Conservation (phyloP, 306 rosid species). For the Glycine tomentella region DNA sequence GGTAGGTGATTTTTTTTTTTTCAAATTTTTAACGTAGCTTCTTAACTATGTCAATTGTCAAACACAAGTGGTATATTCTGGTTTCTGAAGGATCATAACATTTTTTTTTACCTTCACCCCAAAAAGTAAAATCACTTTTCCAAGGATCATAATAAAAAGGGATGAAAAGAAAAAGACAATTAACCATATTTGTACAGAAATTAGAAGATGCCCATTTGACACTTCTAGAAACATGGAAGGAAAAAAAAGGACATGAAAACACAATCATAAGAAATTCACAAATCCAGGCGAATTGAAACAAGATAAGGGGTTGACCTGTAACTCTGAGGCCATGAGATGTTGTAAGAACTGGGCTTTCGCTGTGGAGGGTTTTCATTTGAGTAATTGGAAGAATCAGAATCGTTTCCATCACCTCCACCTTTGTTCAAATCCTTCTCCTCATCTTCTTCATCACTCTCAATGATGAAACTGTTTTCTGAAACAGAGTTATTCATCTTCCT, state of each 20-base stretch:
- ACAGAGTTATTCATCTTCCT: slow-evolving; percentile 74
- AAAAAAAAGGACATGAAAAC: slow-evolving; percentile 1
- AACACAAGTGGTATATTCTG: slow-evolving; percentile 1
- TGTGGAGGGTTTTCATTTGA: slow-evolving; percentile 66
- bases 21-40: too few species aligned
- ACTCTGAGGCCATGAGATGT: slow-evolving; percentile 94
- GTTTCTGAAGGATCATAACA: not conserved
- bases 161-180: slow-evolving; percentile 15
- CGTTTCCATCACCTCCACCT: slow-evolving; percentile 72
- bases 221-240: not conserved
- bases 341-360: slow-evolving; percentile 70
- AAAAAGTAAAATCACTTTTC: slow-evolving; percentile 42
- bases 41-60: slow-evolving; percentile 1
- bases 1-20: not conserved
- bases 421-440: slow-evolving; percentile 61
- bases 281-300: slow-evolving; percentile 26
- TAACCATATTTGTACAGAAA: slow-evolving; percentile 1
- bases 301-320: slow-evolving; percentile 63
- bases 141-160: not conserved
- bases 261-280: not conserved
- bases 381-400: slow-evolving; percentile 79
- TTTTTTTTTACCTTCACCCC: not conserved
- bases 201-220: slow-evolving; percentile 24
- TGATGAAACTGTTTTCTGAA: slow-evolving; percentile 79
- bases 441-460: slow-evolving; percentile 86